A percentile compares a stretch with the other conserved stretches of the same genome.
Conservation (phyloP, 73 alveolate species). For the Paramecium sonneborni region DNA sequence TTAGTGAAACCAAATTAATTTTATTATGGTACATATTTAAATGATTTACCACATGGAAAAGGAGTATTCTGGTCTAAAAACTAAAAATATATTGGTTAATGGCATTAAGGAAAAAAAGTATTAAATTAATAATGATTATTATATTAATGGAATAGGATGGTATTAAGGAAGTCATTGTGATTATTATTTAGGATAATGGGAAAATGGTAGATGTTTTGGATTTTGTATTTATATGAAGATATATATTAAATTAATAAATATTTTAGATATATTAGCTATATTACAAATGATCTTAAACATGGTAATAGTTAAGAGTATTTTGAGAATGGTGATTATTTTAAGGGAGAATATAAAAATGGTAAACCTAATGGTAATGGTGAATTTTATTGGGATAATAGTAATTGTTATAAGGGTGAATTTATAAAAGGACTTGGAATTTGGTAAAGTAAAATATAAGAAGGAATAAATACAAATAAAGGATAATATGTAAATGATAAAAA, state of each 20-base stretch:
- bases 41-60: constrained; percentile 75
- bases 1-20: constrained; percentile 57
- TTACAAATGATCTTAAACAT: constrained; percentile 65
- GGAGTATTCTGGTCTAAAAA: constrained; percentile 71
- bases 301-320: constrained; percentile 71
- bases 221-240: constrained; percentile 68
- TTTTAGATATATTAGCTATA: constrained; percentile 79
- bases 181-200: constrained; percentile 73
- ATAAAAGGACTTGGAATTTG: constrained; percentile 48
- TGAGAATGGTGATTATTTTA: constrained; percentile 78
- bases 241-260: constrained; percentile 54
- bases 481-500: constrained; percentile 60
- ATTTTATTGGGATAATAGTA: constrained; percentile 56
- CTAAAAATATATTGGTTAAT: constrained; percentile 71
- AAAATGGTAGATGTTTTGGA: constrained; percentile 71
- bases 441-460: constrained; percentile 31
- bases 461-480: constrained; percentile 37
- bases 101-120: constrained; percentile 73
- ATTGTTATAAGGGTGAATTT: constrained; percentile 48
- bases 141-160: constrained; percentile 75
- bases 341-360: constrained; percentile 81
- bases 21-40: constrained; percentile 75
- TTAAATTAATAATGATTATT: not conserved
- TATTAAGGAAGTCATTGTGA: constrained; percentile 69
- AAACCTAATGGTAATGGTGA: constrained; percentile 87